These are phyloP conservation scores for Quercus aquifolioides DNA, from an alignment of 306 rosid genomes.

Conservation along the genomic window DNA sequence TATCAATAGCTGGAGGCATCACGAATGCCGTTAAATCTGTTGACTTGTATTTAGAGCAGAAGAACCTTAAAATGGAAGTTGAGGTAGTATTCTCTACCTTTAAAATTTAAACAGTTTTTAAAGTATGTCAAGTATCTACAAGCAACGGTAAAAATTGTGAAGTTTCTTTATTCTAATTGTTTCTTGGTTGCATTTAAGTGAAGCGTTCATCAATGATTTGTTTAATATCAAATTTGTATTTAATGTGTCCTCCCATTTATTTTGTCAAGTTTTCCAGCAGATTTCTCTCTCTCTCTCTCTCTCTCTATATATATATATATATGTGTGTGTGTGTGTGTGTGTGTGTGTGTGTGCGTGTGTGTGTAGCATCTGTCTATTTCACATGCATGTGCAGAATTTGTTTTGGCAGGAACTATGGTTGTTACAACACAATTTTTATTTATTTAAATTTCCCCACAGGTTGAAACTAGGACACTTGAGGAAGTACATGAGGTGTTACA, in stretches of 20 bases:
- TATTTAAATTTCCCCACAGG: conserved; percentile 34
- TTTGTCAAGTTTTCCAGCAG: not conserved
- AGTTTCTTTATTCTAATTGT: not conserved
- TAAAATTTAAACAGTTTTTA: not conserved
- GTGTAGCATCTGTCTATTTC: conserved; percentile 1
- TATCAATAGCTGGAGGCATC: conserved; percentile 79
- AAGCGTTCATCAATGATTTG: not conserved
- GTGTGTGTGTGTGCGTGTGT: not conserved
- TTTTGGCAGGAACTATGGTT: conserved; percentile 8
- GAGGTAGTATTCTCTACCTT: conserved; percentile 52
- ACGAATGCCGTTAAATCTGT: conserved; percentile 70
- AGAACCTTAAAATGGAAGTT: conserved; percentile 65
- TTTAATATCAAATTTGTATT: not conserved
- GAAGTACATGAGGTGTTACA: conserved; percentile 67
- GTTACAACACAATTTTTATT: conserved; percentile 11
- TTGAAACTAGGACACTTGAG: conserved; percentile 89
- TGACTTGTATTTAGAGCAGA: conserved; percentile 67
- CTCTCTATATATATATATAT: no score
- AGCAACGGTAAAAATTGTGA: not conserved
- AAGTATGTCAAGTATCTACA: conserved; percentile 2
- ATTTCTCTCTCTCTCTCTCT: not conserved
- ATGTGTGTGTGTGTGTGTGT: no score
- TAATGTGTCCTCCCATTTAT: not conserved
- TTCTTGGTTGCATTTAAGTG: not conserved
- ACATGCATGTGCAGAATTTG: conserved; percentile 7